Conservation (phyloP, 2,329 filamentous ascomycete genomes). For the Fusarium pseudoanthophilum region DNA sequence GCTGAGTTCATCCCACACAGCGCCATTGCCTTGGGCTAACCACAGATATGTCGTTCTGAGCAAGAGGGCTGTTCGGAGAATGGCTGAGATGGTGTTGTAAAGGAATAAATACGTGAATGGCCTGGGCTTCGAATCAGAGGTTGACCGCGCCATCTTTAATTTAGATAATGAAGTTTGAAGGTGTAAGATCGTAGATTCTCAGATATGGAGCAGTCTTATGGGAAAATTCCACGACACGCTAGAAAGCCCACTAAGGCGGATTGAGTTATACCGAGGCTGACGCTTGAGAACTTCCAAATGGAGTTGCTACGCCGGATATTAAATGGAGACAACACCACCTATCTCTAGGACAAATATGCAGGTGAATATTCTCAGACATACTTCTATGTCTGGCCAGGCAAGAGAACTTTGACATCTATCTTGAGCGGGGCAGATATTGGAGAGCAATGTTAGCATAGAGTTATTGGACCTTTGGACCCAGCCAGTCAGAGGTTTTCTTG, state of each 20-base stretch:
- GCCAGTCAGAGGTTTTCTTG: too few relatives aligned
- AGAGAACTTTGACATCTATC: too few relatives aligned
- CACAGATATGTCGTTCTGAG: conserved; percentile 24
- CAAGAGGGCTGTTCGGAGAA: conserved; percentile 15
- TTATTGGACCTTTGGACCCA: too few relatives aligned
- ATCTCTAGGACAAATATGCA: not conserved
- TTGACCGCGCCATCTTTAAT: conserved; percentile 1
- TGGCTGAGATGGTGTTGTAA: conserved; percentile 27
- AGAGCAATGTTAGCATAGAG: too few relatives aligned
- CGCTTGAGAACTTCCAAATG: conserved; percentile 11
- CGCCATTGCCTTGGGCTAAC: conserved; percentile 8
- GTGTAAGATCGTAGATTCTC: not conserved
- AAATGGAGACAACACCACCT: not conserved
- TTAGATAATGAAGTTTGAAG: not conserved
- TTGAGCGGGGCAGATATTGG: too few relatives aligned
- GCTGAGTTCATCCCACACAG: conserved; percentile 33
- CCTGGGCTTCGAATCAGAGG: not conserved
- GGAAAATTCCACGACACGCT: not conserved
- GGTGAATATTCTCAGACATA: not conserved
- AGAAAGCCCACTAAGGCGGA: not conserved
- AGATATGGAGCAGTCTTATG: not conserved
- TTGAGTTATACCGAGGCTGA: conserved; percentile 18
- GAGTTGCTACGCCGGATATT: conserved; percentile 1
- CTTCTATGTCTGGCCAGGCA: not conserved
- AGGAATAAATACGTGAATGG: conserved; percentile 15